Base-by-base conservation (phyloP, 495 filamentous ascomycete genomes). In the Chaetomium fimeti region DNA sequence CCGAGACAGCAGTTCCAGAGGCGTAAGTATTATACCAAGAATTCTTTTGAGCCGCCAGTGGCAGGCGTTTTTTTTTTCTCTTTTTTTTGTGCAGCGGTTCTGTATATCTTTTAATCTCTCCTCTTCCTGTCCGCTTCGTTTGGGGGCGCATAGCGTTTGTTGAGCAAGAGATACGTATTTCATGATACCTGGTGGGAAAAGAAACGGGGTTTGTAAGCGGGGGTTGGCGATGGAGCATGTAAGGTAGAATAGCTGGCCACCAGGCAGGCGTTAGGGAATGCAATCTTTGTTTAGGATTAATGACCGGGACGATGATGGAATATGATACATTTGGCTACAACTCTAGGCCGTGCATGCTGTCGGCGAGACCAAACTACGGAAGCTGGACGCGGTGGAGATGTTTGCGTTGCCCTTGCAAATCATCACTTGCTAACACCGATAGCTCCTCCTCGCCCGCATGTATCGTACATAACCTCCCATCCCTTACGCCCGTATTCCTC, bases 181-280 rank as follows among this genome's bases (percentile, higher is more conserved):
- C 24, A 64, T 64, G 62, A 64, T 64, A 64, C 62, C 62, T 64
- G 62, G 62, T 52, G 47, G 55, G 54, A 64, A 64, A 63, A 54
- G 42, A 43, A 43, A 18, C 2, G 43, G 55, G 28, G 24, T 38
- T 38, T 58, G 42, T 59, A 45, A 28, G 55, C 28, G 22, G 45
- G 62, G 32, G 45, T 57, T 59, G 48, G 48, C n/a, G 55, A 40
- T 3, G 61, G 54, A 56, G 53, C 62, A 59, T 64, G 55, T 64
- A 59, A 43, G 55, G 55, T 64, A 64, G 62, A 59, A 24, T 57
- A 49, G 62, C 47, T 42, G 56, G 62, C 56, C 62, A 59, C 62
- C 48, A 45, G 55, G 47, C 47, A 51, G 49, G 58, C 53, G 47
- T 59, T 43, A 32, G 7, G 55, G 62, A 59, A 59, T 58, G 24